Conservation (phyloP, 2,329 filamentous ascomycete genomes). For the Clonostachys rhizophaga region DNA sequence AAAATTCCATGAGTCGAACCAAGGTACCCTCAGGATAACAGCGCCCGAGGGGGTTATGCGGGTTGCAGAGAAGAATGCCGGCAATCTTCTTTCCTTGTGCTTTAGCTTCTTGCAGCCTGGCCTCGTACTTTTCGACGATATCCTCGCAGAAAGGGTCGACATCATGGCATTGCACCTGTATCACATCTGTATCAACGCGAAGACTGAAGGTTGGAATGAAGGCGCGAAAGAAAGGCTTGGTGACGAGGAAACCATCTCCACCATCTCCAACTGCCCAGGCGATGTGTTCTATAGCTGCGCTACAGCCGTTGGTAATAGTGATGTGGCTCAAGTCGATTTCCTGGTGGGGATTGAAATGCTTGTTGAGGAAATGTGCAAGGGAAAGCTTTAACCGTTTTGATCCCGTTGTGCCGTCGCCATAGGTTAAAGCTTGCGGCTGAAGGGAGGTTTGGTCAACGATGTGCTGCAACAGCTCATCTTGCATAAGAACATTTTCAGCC, state of each 20-base stretch:
- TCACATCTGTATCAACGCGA: slow-evolving; percentile 32
- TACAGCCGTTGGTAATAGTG: slow-evolving; percentile 31
- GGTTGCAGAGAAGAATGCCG: slow-evolving; percentile 43
- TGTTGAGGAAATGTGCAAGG: slow-evolving; percentile 27
- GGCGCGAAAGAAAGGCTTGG: slow-evolving; percentile 39
- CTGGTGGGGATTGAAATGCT: slow-evolving; percentile 17
- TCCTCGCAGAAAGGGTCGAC: slow-evolving; percentile 29
- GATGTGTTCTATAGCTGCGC: slow-evolving; percentile 30
- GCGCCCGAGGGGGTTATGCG: slow-evolving; percentile 46
- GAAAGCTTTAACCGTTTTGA: slow-evolving; percentile 18
- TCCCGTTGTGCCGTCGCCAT: slow-evolving; percentile 27
- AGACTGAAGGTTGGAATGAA: slow-evolving; percentile 38
- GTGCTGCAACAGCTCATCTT: slow-evolving; percentile 32
- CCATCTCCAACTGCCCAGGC: slow-evolving; percentile 31
- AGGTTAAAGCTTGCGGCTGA: slow-evolving; percentile 23
- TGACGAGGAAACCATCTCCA: slow-evolving; percentile 32
- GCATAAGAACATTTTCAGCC: slow-evolving; percentile 49
- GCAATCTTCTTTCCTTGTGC: slow-evolving; percentile 30
- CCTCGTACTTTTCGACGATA: slow-evolving; percentile 37
- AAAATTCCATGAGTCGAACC: slow-evolving; percentile 36
- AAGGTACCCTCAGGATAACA: slow-evolving; percentile 36
- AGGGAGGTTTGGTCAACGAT: slow-evolving; percentile 29
- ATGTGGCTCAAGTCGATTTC: slow-evolving; percentile 24
- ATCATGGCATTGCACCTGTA: slow-evolving; percentile 35
- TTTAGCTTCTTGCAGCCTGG: slow-evolving; percentile 27